These are phyloP conservation scores for Pseudogymnoascus sp. DNA, from an alignment of 2,329 filamentous ascomycete species.

Conservation along the genomic window DNA sequence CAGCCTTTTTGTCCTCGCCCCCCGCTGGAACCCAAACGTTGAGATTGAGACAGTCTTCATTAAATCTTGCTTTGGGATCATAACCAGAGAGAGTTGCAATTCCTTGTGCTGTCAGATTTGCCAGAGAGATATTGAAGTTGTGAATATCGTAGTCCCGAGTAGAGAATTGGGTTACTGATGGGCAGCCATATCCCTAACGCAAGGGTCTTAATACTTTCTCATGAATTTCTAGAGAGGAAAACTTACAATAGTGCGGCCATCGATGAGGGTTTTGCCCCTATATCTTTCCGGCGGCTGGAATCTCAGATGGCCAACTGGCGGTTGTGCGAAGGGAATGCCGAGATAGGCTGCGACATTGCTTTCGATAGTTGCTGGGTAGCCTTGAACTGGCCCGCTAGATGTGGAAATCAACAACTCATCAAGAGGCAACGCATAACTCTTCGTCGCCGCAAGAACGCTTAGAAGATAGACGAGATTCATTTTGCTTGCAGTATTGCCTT, in stretches of 20 bases:
- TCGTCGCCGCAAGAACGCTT: not conserved
- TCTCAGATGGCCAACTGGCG: constrained; percentile 30
- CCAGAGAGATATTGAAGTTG: not conserved
- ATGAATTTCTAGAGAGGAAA: not conserved
- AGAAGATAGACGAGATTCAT: not conserved
- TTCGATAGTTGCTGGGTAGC: constrained; percentile 19
- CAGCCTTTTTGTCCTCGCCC: constrained; percentile 31
- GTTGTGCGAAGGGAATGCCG: constrained; percentile 32
- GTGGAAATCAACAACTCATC: constrained; percentile 13
- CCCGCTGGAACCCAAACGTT: constrained; percentile 33
- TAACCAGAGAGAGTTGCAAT: constrained; percentile 12
- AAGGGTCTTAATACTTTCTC: not conserved
- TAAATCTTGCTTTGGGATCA: not conserved
- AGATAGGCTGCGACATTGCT: constrained; percentile 28
- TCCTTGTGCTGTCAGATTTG: constrained; percentile 21
- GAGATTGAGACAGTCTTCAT: constrained; percentile 33
- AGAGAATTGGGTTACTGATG: not conserved
- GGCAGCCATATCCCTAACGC: not conserved
- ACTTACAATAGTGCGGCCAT: constrained; percentile 22
- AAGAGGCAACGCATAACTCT: not conserved
- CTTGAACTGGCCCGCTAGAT: constrained; percentile 22
- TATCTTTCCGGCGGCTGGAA: constrained; percentile 28
- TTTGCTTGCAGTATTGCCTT: not conserved
- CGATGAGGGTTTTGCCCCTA: constrained; percentile 14
- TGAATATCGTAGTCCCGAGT: not conserved